Conservation (phyloP, 2,329 filamentous ascomycete species). For the Talaromyces sp. region DNA sequence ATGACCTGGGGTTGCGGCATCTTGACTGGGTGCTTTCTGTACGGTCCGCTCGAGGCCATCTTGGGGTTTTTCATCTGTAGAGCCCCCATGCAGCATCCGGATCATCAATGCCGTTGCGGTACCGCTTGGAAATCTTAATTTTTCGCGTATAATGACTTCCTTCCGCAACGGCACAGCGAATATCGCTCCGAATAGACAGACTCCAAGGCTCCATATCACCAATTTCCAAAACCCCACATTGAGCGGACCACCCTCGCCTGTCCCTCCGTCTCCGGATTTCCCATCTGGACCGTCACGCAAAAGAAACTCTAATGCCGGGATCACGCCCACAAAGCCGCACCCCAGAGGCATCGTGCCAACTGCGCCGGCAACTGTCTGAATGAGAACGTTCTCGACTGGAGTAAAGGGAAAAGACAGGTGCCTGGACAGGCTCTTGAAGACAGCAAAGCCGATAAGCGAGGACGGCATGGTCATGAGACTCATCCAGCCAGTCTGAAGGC, state of each 20-base stretch:
- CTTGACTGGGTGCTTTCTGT: not conserved
- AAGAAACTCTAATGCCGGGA: slow-evolving; percentile 86
- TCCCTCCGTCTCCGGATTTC: slow-evolving; percentile 63
- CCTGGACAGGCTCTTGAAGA: slow-evolving; percentile 74
- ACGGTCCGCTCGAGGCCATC: not conserved
- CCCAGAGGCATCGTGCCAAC: slow-evolving; percentile 96
- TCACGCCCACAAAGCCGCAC: slow-evolving; percentile 90
- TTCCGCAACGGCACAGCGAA: slow-evolving; percentile 88
- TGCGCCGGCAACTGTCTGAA: slow-evolving; percentile 90
- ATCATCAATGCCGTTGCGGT: slow-evolving; percentile 95
- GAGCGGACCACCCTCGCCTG: slow-evolving; percentile 73
- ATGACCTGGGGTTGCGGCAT: not conserved
- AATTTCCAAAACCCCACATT: slow-evolving; percentile 68
- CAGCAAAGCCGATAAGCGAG: slow-evolving; percentile 87
- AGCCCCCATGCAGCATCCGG: slow-evolving; percentile 71
- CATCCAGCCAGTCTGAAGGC: slow-evolving; percentile 82
- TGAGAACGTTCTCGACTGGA: slow-evolving; percentile 91
- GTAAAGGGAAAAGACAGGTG: slow-evolving; percentile 77
- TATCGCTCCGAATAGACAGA: slow-evolving; percentile 94
- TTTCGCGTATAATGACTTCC: slow-evolving; percentile 89
- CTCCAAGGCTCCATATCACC: slow-evolving; percentile 82
- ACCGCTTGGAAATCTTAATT: slow-evolving; percentile 88
- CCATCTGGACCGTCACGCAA: slow-evolving; percentile 72
- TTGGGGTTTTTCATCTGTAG: slow-evolving; percentile 31
- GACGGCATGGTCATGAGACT: slow-evolving; percentile 96